phyloP scores from a whole-genome alignment of 23 red algal genomes.

The Gracilaria caudata region DNA sequence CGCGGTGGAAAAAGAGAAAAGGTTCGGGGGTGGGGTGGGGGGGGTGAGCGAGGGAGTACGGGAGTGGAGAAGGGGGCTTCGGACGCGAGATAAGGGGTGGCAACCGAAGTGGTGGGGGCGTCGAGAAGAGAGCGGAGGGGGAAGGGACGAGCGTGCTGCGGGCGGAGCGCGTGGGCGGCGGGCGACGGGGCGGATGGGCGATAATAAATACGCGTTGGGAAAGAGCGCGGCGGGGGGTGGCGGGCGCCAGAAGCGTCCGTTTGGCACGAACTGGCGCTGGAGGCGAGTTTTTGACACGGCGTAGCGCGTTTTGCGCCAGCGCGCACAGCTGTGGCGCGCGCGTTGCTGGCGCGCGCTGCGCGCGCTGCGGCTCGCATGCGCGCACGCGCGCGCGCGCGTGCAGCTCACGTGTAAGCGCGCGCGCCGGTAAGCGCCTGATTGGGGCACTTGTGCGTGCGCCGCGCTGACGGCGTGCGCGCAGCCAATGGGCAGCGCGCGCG shows the following conservation, averaged over 20 bases:
- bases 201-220: background rate
- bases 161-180: background rate
- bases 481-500: background rate
- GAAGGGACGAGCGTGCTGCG: background rate
- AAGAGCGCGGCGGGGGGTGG: background rate
- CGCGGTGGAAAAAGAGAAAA: background rate
- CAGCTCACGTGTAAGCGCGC: constrained; percentile 6
- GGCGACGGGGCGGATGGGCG: background rate
- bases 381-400: constrained; percentile 9
- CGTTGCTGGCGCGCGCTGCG: background rate
- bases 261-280: background rate
- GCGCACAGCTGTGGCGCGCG: background rate
- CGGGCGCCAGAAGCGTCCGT: background rate
- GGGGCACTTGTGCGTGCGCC: background rate
- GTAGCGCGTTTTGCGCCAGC: background rate
- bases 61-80: background rate
- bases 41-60: background rate
- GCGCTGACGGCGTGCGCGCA: background rate
- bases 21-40: background rate
- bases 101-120: background rate
- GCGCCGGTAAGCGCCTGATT: constrained; percentile 16
- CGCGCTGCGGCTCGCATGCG: background rate
- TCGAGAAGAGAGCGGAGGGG: background rate
- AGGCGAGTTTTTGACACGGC: background rate
- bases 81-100: background rate